Base-by-base conservation (phyloP, 352 stramenopile species). In the Pythium sukuiense region DNA sequence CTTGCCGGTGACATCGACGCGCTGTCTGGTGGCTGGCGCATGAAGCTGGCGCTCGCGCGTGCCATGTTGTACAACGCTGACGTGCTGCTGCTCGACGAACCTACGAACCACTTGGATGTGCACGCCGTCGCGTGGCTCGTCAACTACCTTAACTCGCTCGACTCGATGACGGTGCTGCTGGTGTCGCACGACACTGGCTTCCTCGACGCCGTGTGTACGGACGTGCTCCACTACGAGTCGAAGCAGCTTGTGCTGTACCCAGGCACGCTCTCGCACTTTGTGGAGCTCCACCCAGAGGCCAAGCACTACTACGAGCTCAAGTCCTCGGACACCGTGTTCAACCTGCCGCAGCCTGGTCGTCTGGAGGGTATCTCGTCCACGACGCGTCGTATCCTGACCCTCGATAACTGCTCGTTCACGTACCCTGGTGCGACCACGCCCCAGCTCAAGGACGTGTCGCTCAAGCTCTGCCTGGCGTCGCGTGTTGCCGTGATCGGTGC, bases 51-150 rank as follows among this genome's bases (percentile, higher is more conserved):
- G 32, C 80, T 99, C 46, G 91, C 93, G 9, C 89, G 93, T 76
- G 93, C 90, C 26, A 99, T 98, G 94, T 71, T 93, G 45, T 88
- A 98, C 76, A 97, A 98, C 56, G 94, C 97, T 13, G 96, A 99
- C 76, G 97, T 99, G 67, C 80, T 98, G 46, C 70, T 98, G 32
- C 77, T 98, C 48, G 94, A 98, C 74, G 95, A 98, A 79, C 95
- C 94, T 20, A 98, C 93, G 20, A 98, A 98, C 73, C 93, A 98
- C 76, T 85, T 98, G 72, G 93, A 98, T 77, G 96, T 99, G 33
- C 97, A 98, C 73, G 98, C 98, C 59, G 96, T 99, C 63, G 90
- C 95, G 41, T 99, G 96, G 96, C 81, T 99, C 29, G 97, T 98
- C 67, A 89, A 95, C 63, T 99, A 99, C 85, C 66, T 99, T 29